phyloP scores from a whole-genome alignment of 2,329 filamentous ascomycete genomes.

The Fusarium fujikuroi region DNA sequence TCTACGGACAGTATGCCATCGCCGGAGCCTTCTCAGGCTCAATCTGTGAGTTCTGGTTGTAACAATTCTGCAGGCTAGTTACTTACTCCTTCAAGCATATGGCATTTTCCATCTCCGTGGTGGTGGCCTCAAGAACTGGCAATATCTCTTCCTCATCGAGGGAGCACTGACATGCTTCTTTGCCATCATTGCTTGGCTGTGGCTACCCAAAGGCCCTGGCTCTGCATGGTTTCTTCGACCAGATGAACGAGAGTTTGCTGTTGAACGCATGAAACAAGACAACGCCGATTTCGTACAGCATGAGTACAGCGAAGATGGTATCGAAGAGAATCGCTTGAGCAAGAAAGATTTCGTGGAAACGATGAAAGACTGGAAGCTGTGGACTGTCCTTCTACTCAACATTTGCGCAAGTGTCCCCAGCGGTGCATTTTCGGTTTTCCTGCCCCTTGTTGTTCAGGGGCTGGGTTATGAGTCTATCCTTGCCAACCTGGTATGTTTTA shows the following conservation, averaged over 20 bases:
- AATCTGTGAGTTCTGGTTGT: constrained; percentile 32
- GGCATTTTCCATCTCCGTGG: constrained; percentile 43
- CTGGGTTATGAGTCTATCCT: constrained; percentile 43
- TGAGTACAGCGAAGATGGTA: constrained; percentile 43
- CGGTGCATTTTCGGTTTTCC: constrained; percentile 42
- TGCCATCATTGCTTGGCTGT: constrained; percentile 42
- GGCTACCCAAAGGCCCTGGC: constrained; percentile 41
- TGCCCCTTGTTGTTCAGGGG: constrained; percentile 44
- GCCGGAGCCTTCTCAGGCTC: constrained; percentile 45
- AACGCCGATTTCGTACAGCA: constrained; percentile 41
- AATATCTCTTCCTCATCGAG: constrained; percentile 77
- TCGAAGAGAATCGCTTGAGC: constrained; percentile 38
- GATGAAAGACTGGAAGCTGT: constrained; percentile 44
- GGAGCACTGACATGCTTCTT: constrained; percentile 56
- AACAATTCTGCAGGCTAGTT: not conserved
- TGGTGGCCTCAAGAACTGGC: constrained; percentile 65
- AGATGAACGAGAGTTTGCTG: constrained; percentile 37
- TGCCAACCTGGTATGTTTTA: constrained; percentile 40
- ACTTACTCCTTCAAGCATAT: constrained; percentile 35
- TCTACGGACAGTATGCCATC: constrained; percentile 45
- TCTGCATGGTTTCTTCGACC: constrained; percentile 42
- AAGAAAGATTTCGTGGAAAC: constrained; percentile 43
- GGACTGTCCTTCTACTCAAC: constrained; percentile 42
- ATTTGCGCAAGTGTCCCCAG: constrained; percentile 45
- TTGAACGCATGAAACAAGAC: constrained; percentile 38